Evolutionary conservation across 2,329 filamentous ascomycete species (phyloP), one percentile per base, ranked within the genome.

Genomic region (Sporothrix sp.): DNA sequence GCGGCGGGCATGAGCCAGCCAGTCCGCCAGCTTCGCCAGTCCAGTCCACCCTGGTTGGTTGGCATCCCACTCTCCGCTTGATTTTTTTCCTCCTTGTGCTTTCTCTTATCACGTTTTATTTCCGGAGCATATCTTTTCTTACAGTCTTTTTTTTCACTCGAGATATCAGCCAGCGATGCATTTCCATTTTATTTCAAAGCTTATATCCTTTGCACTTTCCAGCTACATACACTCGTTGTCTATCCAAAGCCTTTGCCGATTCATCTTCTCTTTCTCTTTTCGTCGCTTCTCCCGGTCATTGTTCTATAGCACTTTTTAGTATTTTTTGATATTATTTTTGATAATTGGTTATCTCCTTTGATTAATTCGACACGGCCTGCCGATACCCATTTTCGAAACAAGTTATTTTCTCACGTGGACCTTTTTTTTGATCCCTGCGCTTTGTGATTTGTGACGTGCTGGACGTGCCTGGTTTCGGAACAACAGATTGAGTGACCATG

Each of bases 1-100:
- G 35, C 70, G 74, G 50, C 71, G 76, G 52, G 61, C 65, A 3
- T 66, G 52, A 40, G 27, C 4, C n/a, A n/a, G n/a, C n/a, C n/a
- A n/a, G n/a, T n/a, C n/a, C n/a, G n/a, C n/a, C n/a, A n/a, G n/a
- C n/a, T n/a, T n/a, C n/a, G n/a, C n/a, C n/a, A n/a, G n/a, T 54
- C 48, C 25, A 23, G 18, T 52, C 43, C 27, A 18, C 21, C 21
- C 20, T 33, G n/a, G n/a, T n/a, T n/a, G n/a, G n/a, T 44, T 25
- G 13, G 33, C 9, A 7, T 45, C 36, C 50, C 18, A 42, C 16
- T 46, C 25, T n/a, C 13, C 23, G 8, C 18, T 44, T n/a, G 36
- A 18, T 27, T 20, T n/a, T 39, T n/a, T 45, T 20, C 21, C 13
- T 48, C 18, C 18, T 32, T 23, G 16, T 33, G n/a, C 30, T 27